phyloP scores from a whole-genome alignment of 768 basidiomycete genomes.

The Hypholoma sublateritium region DNA sequence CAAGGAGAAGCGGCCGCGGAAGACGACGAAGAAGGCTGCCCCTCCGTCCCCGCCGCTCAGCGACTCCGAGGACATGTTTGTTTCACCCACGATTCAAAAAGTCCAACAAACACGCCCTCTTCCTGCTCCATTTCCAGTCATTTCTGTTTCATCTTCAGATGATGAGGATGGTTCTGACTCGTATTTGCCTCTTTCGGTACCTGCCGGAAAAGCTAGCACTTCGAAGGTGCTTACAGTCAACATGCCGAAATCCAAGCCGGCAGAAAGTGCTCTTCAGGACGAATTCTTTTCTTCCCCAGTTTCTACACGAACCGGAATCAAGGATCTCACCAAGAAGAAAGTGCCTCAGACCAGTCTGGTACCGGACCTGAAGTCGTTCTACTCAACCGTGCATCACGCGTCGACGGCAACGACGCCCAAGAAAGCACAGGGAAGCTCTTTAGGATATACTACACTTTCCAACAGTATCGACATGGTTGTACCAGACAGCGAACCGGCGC shows the following conservation, averaged over 20 bases:
- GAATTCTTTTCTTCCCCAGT: background rate
- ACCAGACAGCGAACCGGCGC: constrained; percentile 1
- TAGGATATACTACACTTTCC: background rate
- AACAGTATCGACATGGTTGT: background rate
- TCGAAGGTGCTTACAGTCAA: too few relatives aligned
- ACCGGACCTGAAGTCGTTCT: constrained; percentile 15
- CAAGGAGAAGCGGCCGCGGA: constrained; percentile 1
- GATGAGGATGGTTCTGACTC: background rate
- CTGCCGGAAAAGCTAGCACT: background rate
- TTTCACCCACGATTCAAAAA: background rate
- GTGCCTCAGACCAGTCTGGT: background rate
- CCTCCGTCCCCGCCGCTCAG: background rate
- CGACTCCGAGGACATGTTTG: constrained; percentile 1
- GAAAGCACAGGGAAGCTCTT: background rate
- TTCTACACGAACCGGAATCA: constrained; percentile 8
- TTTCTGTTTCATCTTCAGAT: background rate
- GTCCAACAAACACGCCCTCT: background rate
- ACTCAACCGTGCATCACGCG: constrained; percentile 1
- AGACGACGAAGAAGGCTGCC: constrained; percentile 2
- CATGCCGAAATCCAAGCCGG: background rate
- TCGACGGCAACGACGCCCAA: background rate
- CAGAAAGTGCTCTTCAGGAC: background rate
- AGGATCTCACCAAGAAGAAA: constrained; percentile 21
- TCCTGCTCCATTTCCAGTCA: background rate
- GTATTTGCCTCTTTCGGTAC: background rate